Evolutionary conservation across 768 basidiomycete genomes (phyloP).

Genomic region (Kondoa subrosea): DNA sequence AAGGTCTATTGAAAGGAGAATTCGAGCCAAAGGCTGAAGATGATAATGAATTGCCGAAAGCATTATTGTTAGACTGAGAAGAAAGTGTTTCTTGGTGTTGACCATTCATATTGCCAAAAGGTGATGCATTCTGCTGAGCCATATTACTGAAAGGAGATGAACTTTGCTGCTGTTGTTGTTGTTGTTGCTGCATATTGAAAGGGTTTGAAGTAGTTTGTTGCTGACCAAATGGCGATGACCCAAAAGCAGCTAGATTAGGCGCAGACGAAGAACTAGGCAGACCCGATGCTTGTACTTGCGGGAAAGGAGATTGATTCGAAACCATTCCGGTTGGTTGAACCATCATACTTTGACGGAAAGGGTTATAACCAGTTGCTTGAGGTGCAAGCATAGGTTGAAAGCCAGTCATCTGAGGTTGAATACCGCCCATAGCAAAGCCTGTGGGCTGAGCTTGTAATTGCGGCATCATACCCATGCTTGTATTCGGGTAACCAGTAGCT

Average conservation of each 20-base stretch:
- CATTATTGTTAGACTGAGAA: neutral
- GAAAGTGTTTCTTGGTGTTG: slow-evolving; percentile 3
- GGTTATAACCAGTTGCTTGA: slow-evolving; percentile 37
- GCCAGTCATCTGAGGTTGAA: slow-evolving; percentile 44
- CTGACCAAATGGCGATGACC: neutral
- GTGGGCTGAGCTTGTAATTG: slow-evolving; percentile 31
- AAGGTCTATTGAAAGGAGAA: neutral
- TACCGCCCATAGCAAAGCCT: slow-evolving; percentile 34
- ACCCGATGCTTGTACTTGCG: neutral
- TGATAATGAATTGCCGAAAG: slow-evolving; percentile 10
- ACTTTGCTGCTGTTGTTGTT: slow-evolving; percentile 27
- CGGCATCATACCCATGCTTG: slow-evolving; percentile 10
- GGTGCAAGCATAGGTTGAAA: slow-evolving; percentile 37
- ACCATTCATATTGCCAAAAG: slow-evolving; percentile 14
- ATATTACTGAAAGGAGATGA: slow-evolving; percentile 15
- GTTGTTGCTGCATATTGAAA: slow-evolving; percentile 17
- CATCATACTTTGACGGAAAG: slow-evolving; percentile 35
- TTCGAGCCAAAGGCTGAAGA: neutral
- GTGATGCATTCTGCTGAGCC: slow-evolving; percentile 8
- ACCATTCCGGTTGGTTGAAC: slow-evolving; percentile 10
- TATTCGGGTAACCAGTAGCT: slow-evolving; percentile 30
- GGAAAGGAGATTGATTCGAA: neutral
- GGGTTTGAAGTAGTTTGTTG: slow-evolving; percentile 11
- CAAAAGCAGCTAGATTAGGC: slow-evolving; percentile 1
- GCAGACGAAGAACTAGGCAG: slow-evolving; percentile 4